A percentile compares a stretch with the other conserved stretches of the same genome.
Conservation (phyloP, 805 yeast species). For the Candida parachauliodes region DNA sequence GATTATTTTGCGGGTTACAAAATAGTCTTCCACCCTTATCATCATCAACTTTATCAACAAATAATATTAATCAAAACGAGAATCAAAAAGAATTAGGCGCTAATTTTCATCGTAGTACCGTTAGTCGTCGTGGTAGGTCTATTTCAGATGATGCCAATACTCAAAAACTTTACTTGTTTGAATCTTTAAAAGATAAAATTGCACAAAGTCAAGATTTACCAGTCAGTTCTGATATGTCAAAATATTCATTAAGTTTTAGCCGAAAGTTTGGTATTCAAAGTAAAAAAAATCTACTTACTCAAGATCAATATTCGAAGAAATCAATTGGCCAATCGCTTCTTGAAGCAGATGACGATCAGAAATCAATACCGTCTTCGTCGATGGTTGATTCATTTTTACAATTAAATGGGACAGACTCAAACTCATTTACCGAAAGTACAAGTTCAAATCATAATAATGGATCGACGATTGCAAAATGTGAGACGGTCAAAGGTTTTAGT, state of each 20-base stretch:
- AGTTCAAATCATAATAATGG: slow-evolving; percentile 3
- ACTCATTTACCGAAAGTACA: slow-evolving; percentile 3
- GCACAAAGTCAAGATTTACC: slow-evolving; percentile 15
- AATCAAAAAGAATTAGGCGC: background rate
- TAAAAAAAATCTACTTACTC: slow-evolving; percentile 11
- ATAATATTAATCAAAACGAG: background rate
- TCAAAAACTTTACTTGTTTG: slow-evolving; percentile 21
- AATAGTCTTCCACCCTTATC: no score
- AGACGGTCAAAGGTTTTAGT: background rate
- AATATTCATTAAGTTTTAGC: slow-evolving; percentile 32
- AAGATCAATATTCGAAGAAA: slow-evolving; percentile 1
- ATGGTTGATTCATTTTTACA: slow-evolving; percentile 19
- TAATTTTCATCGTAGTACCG: background rate
- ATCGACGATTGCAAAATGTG: background rate
- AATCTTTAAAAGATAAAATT: slow-evolving; percentile 33
- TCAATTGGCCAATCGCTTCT: background rate
- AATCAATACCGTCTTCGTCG: slow-evolving; percentile 9
- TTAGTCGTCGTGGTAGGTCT: slow-evolving; percentile 7
- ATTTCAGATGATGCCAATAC: slow-evolving; percentile 5
- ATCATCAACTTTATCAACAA: no score
- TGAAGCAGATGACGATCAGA: slow-evolving; percentile 3
- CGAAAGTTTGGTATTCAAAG: slow-evolving; percentile 30
- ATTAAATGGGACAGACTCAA: slow-evolving; percentile 11
- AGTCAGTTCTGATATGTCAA: slow-evolving; percentile 13
- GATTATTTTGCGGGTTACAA: slow-evolving; percentile 20